Percentiles rank a stretch among this genome's conserved stretches.
These are phyloP conservation scores for Botrytis fragariae DNA, from an alignment of 2,329 filamentous ascomycete genomes.

Conservation along the genomic window DNA sequence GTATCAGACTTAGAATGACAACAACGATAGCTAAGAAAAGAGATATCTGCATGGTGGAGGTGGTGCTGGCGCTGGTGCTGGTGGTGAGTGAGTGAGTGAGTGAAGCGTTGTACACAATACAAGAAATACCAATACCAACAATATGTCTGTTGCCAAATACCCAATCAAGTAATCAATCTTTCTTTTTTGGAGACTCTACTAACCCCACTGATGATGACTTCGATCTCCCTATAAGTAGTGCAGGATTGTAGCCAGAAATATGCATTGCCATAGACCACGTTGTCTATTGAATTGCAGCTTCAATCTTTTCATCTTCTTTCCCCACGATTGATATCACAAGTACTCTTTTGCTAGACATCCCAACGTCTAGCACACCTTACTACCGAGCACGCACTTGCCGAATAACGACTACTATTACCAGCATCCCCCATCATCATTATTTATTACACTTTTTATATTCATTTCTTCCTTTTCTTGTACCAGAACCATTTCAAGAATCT, in stretches of 20 bases:
- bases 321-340: background rate
- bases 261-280: background rate
- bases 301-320: background rate
- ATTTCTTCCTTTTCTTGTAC: too few species aligned
- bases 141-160: background rate
- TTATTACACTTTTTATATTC: background rate
- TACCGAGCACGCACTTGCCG: background rate
- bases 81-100: too few species aligned
- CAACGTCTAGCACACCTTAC: constrained; percentile 4
- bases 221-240: constrained; percentile 6
- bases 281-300: constrained; percentile 7
- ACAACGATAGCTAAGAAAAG: background rate
- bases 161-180: constrained; percentile 3
- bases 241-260: background rate
- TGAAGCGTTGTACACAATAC: constrained; percentile 13
- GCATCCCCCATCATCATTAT: background rate
- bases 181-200: background rate
- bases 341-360: background rate
- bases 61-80: background rate
- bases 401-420: background rate
- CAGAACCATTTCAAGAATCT: too few species aligned
- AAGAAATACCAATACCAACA: constrained; percentile 4
- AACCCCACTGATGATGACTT: constrained; percentile 9
- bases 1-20: background rate
- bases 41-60: background rate